Base-by-base conservation (phyloP, 2,329 filamentous ascomycete genomes). In the Dothideomycetes sp. region DNA sequence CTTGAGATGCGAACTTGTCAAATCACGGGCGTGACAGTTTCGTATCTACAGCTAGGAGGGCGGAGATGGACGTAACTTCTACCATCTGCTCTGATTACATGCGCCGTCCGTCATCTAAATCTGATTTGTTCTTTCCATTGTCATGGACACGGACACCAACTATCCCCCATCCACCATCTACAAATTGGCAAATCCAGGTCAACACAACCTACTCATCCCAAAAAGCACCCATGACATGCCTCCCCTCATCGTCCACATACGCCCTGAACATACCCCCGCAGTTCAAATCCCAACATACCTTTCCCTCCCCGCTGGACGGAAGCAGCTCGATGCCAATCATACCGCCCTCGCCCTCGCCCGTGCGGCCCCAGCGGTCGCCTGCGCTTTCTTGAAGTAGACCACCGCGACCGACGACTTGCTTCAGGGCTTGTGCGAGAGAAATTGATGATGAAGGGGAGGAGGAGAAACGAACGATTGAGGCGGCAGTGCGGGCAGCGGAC, bases 221-320 rank as follows among this genome's bases (percentile, higher is more conserved):
- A 63, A 77, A 81, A 2, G 81, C 69, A 40, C 72, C 70, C 53
- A 77, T 74, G 17, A 68, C 64, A 14, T 69, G 64, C 42, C 64
- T 63, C 0, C 78, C 81, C 1, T 73, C 54, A 3, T 78, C 71
- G 46, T 84, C 73, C 15, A 83, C 64, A 72, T 81, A 89, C 1
- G 84, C 85, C 15, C 86, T 72, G 54, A 87, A 91, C 83, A 94
- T 88, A 0, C 87, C 87, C 4, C 79, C 82, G 50, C 83, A 91
- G 55, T 94, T 94, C 56, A 80, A 87, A 50, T 88, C 83, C 56
- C 79, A 81, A 12, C 88, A 62, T 4, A 93, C 69, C 37, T 72
- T 66, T 0, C 66, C 62, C n/a, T 62, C 51, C 3, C 48, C 59
- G 43, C 72, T 63, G 2, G 59, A 54, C n/a, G n/a, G n/a, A n/a